phyloP scores from a whole-genome alignment of 75 land plant species.

The Selaginella moellendorffii region DNA sequence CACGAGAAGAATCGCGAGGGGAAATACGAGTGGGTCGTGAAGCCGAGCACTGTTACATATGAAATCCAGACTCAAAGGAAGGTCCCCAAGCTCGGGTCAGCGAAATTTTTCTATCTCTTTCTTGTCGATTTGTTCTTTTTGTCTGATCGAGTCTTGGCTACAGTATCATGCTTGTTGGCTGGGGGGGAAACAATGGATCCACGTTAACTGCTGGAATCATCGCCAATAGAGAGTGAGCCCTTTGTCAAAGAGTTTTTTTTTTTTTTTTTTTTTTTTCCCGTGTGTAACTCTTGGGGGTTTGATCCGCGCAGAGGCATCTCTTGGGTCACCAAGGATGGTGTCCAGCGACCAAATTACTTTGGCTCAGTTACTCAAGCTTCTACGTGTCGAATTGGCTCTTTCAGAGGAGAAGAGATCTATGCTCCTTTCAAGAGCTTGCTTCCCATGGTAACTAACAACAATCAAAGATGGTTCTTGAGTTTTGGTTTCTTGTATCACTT shows the following conservation, averaged over 20 bases:
- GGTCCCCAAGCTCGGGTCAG: slow-evolving; percentile 84
- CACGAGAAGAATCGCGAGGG: slow-evolving; percentile 58
- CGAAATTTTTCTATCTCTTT: background rate
- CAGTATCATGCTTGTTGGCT: slow-evolving; percentile 69
- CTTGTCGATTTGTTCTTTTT: background rate
- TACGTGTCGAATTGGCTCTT: slow-evolving; percentile 65
- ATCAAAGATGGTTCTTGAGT: background rate
- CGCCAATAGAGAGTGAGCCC: slow-evolving; percentile 66
- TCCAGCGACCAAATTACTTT: slow-evolving; percentile 84
- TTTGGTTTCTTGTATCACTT: slow-evolving; percentile 7
- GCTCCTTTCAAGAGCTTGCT: slow-evolving; percentile 93
- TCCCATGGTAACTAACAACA: slow-evolving; percentile 54
- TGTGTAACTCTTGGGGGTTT: background rate
- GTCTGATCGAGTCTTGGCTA: background rate
- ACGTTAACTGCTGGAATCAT: slow-evolving; percentile 92
- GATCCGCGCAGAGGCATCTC: slow-evolving; percentile 64
- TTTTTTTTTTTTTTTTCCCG: background rate
- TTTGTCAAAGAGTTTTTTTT: background rate
- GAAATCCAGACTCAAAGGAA: slow-evolving; percentile 56
- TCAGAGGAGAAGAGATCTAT: slow-evolving; percentile 81
- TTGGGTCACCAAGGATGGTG: slow-evolving; percentile 85
- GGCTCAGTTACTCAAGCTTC: slow-evolving; percentile 92
- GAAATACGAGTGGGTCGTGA: slow-evolving; percentile 69
- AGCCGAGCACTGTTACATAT: slow-evolving; percentile 68
- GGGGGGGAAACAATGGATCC: slow-evolving; percentile 97